phyloP scores from a whole-genome alignment of 1,284 basidiomycete genomes.

The Ceratobasidium sp. region DNA sequence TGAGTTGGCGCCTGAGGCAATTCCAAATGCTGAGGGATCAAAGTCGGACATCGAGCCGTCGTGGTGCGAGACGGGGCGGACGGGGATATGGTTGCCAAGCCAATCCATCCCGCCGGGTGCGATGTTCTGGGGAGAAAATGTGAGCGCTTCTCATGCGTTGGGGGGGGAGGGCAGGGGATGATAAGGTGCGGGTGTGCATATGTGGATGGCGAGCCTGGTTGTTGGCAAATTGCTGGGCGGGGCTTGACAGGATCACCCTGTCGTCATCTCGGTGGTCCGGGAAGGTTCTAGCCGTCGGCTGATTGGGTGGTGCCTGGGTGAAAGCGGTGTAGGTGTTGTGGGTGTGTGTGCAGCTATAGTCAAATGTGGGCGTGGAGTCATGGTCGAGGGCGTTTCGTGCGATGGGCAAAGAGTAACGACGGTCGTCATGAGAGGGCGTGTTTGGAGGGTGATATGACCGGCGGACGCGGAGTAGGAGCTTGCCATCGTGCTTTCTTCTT shows the following conservation, averaged over 20 bases:
- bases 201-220: slow-evolving; percentile 25
- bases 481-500: slow-evolving; percentile 73
- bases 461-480: no score
- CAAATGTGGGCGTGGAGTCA: no score
- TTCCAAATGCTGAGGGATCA: slow-evolving; percentile 29
- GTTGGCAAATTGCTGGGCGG: slow-evolving; percentile 11
- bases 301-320: slow-evolving; percentile 17
- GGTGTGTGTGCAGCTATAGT: no score
- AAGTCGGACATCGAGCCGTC: slow-evolving; percentile 39
- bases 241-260: slow-evolving; percentile 46
- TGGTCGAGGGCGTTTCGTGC: no score
- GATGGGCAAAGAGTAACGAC: no score
- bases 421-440: no score
- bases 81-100: slow-evolving; percentile 13
- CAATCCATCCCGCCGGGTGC: slow-evolving; percentile 38
- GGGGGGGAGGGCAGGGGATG: slow-evolving; percentile 39
- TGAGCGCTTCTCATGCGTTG: slow-evolving; percentile 33
- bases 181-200: slow-evolving; percentile 37
- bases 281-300: slow-evolving; percentile 15
- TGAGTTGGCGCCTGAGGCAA: slow-evolving; percentile 42
- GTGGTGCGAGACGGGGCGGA: slow-evolving; percentile 30
- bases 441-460: no score
- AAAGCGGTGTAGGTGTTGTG: no score
- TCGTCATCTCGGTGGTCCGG: slow-evolving; percentile 34
- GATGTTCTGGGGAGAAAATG: slow-evolving; percentile 30